Conservation (phyloP, 805 yeast species). For the Zygosaccharomyces bailii region DNA sequence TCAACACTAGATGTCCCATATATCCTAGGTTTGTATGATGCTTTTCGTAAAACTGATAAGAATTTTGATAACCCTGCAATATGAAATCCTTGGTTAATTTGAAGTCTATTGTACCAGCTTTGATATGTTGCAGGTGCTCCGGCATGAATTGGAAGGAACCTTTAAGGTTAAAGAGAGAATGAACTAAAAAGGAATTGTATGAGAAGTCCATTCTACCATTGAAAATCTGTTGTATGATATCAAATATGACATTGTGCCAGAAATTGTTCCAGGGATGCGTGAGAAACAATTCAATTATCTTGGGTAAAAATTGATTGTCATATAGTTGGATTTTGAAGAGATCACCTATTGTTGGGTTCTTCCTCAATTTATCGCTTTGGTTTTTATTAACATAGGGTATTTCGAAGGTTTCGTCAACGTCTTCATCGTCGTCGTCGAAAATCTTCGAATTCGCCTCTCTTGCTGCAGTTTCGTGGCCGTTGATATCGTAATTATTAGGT, state of each 20-base stretch:
- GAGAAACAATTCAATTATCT: constrained; percentile 72
- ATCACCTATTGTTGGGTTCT: constrained; percentile 79
- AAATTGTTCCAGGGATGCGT: constrained; percentile 95
- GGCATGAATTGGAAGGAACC: constrained; percentile 21
- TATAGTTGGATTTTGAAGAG: constrained; percentile 74
- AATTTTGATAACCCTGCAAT: constrained; percentile 57
- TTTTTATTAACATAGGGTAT: constrained; percentile 38
- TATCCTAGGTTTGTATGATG: constrained; percentile 77
- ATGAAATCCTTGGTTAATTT: constrained; percentile 56
- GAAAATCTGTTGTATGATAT: constrained; percentile 88
- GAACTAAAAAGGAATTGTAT: constrained; percentile 70
- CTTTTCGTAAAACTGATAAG: constrained; percentile 56
- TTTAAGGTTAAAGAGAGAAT: constrained; percentile 29
- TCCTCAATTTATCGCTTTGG: constrained; percentile 44
- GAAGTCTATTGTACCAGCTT: constrained; percentile 50
- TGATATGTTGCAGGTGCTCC: background rate
- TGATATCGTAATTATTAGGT: constrained; percentile 35
- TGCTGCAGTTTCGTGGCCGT: constrained; percentile 26
- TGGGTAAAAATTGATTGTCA: constrained; percentile 66
- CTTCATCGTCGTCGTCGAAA: constrained; percentile 24
- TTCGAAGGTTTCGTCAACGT: constrained; percentile 36
- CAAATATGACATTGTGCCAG: constrained; percentile 95
- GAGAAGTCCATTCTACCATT: constrained; percentile 85
- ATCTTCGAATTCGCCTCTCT: constrained; percentile 23
- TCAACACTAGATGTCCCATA: constrained; percentile 93